Evolutionary conservation across 1,284 basidiomycete genomes (phyloP), one percentile per base, ranked within the genome.

Genomic region (Leccinum olivaceoglutinosum): DNA sequence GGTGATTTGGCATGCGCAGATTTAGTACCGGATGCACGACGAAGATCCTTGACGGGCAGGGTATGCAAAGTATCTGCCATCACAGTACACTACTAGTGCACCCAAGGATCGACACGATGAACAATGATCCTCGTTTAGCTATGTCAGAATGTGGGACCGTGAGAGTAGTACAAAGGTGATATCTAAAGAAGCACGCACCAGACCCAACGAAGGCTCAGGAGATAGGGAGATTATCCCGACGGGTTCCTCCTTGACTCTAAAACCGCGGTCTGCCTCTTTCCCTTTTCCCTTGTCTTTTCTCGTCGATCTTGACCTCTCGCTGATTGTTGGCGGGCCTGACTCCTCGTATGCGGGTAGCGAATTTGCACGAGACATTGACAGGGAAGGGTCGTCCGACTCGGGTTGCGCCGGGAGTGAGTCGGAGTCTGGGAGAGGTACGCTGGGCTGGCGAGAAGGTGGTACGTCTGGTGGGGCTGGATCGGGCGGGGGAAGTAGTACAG

Each of bases 101-200:
- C 95, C 92, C 62, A 85, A 79, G 29, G 88, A 91, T 68, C 88
- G 85, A 77, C 96, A 98, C 2, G 93, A 86, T 60, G 94, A 96
- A 75, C 96, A 98, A 72, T 93, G 93, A 75, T 98, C 96, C 74
- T 98, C 89, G 76, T 98, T 98, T 62, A 87, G 79, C 89, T 93
- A 71, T 64, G 66, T 41, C 58, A 14, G 60, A 64, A 69, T 66
- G 54, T 68, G 57, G 65, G 58, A 68, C 66, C 34, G 62, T 69
- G 67, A 71, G 67, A 62, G 34, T 41, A 46, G 62, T 49, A 62
- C 64, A 55, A 61, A 51, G 56, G 49, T 34, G 59, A 54, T 49
- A 68, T 53, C 59, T 63, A 60, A 61, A 62, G 59, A 58, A 64
- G 64, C 58, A 75, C 83, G 69, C 69, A 85, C 83, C 74, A 73